These are phyloP conservation scores for Penicillium griseofulvum DNA, from an alignment of 2,329 filamentous ascomycete species.

Conservation along the genomic window DNA sequence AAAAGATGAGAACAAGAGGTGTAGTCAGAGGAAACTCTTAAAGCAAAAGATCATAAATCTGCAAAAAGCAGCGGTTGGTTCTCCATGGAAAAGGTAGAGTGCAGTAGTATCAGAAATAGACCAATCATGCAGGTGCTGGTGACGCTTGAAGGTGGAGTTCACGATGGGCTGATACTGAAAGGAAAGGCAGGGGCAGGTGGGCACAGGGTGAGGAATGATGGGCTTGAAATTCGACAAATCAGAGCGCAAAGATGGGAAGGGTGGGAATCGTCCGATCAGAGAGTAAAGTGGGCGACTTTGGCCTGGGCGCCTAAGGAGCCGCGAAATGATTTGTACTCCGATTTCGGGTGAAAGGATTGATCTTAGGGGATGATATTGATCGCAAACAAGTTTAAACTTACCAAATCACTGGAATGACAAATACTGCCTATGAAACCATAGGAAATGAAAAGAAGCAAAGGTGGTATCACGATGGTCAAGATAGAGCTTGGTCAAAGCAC, in stretches of 20 bases:
- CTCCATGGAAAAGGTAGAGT: conserved; percentile 20
- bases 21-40: conserved; percentile 1
- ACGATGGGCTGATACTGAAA: conserved; percentile 32
- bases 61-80: conserved; percentile 14
- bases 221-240: conserved; percentile 20
- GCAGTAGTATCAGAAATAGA: conserved; percentile 13
- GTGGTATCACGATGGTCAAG: conserved; percentile 1
- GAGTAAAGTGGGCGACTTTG: conserved; percentile 11
- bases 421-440: neutral
- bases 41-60: conserved; percentile 4
- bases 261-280: conserved; percentile 22
- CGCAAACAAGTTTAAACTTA: neutral
- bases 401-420: conserved; percentile 1
- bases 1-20: conserved; percentile 4
- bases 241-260: conserved; percentile 9
- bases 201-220: conserved; percentile 19
- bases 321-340: conserved; percentile 16
- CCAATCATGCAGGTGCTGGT: conserved; percentile 32
- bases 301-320: conserved; percentile 12
- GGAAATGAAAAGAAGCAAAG: neutral
- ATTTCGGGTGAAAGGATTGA: conserved; percentile 14
- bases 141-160: conserved; percentile 25
- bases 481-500: conserved; percentile 10
- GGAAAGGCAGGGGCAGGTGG: conserved; percentile 15
- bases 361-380: neutral